Evolutionary conservation across 75 land plant genomes (phyloP).

Genomic region (Ceratopteris richardii): DNA sequence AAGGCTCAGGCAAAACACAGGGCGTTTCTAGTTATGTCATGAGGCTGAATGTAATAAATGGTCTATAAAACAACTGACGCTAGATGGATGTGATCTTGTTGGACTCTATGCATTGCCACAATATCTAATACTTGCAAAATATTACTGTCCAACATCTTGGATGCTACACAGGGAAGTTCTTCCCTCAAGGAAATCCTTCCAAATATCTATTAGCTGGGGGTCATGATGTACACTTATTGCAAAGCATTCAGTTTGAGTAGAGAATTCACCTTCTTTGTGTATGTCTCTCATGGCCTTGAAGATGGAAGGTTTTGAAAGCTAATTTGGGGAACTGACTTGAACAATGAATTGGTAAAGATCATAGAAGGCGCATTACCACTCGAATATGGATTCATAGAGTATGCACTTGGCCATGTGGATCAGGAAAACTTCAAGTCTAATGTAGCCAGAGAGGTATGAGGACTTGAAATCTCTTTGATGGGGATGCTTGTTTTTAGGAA

Average conservation of each 20-base stretch:
- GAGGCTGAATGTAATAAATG: constrained; percentile 53
- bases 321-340: constrained; percentile 40
- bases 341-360: constrained; percentile 28
- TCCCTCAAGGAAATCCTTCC: background rate
- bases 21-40: constrained; percentile 38
- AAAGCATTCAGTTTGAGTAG: constrained; percentile 69
- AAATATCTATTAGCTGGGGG: constrained; percentile 49
- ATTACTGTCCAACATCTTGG: constrained; percentile 32
- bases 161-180: no score
- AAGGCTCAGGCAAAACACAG: no score
- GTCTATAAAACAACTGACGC: constrained; percentile 58
- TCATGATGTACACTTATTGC: constrained; percentile 32
- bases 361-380: constrained; percentile 45
- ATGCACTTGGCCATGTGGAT: constrained; percentile 52
- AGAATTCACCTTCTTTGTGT: constrained; percentile 61
- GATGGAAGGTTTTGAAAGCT: constrained; percentile 25
- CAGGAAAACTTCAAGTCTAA: constrained; percentile 42
- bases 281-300: constrained; percentile 31
- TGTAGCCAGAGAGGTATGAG: constrained; percentile 54
- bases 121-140: constrained; percentile 67
- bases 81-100: constrained; percentile 60
- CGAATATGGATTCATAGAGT: constrained; percentile 65
- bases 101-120: constrained; percentile 56
- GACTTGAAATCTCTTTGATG: constrained; percentile 53
- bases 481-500: constrained; percentile 78